Percentiles rank a stretch among this genome's conserved stretches.
Evolutionary conservation across 2,329 filamentous ascomycete species (phyloP).

Genomic region (Xylaria sp.): DNA sequence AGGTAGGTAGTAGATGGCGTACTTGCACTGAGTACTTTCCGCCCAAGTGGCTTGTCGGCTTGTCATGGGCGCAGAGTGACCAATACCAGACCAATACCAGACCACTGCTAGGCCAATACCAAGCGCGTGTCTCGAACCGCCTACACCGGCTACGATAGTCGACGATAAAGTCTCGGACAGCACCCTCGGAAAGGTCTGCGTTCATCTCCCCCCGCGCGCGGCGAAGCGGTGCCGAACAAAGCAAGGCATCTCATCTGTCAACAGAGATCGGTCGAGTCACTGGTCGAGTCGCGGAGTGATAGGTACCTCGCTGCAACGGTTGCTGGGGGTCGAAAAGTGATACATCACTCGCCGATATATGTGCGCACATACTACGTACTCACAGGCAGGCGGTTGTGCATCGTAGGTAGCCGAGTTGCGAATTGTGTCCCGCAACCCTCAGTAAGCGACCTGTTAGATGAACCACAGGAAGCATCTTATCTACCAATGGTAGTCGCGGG

Average conservation of each 20-base stretch:
- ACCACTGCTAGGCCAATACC: constrained; percentile 8
- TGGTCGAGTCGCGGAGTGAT: constrained; percentile 21
- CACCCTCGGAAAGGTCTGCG: not conserved
- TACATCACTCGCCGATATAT: constrained; percentile 26
- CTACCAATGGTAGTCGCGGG: constrained; percentile 3
- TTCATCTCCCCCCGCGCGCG: constrained; percentile 4
- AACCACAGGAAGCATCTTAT: not conserved
- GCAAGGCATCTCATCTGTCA: not conserved
- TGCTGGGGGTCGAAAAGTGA: constrained; percentile 18
- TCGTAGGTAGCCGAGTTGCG: constrained; percentile 4
- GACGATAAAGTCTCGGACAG: constrained; percentile 14
- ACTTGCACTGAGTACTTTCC: constrained; percentile 5
- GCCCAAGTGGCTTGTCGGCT: constrained; percentile 9
- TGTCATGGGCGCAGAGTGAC: constrained; percentile 1
- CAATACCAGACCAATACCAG: constrained; percentile 11
- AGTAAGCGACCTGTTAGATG: constrained; percentile 13
- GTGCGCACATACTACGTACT: not conserved
- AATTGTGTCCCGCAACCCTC: not conserved
- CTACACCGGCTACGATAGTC: constrained; percentile 8
- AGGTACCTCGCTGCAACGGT: constrained; percentile 19
- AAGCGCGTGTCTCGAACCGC: constrained; percentile 22
- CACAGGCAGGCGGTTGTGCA: constrained; percentile 7
- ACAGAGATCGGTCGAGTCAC: constrained; percentile 16
- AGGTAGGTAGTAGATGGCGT: not conserved
- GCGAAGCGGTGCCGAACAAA: constrained; percentile 27